Base-by-base conservation (phyloP, 345 rosid species). In the Gossypium sturtianum region DNA sequence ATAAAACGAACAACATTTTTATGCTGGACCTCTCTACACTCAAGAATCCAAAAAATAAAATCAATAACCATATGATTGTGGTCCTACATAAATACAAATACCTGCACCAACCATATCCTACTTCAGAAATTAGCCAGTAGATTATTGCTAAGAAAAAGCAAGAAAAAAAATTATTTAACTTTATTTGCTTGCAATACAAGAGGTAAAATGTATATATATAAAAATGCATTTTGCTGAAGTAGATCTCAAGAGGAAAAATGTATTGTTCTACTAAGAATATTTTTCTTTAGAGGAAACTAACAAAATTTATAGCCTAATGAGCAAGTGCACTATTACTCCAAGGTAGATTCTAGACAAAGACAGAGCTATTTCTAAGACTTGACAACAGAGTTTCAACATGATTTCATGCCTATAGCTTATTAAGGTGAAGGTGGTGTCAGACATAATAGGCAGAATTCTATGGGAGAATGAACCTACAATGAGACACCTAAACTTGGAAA, bases 1-100 rank as follows among this genome's bases (percentile, higher is more conserved):
- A 90, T 80, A 76, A 90, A 89, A 74, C 77, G 84, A 78, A 90
- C 93, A 66, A 90, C 85, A 75, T 90, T 89, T 77, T 72, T 77
- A 77, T 90, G 91, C 29, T 81, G 82, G 53, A 89, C 92, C 74
- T 87, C 84, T 84, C 96, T 89, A 86, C 80, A 83, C 45, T 63
- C 74, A 52, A 63, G 58, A 76, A 47, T 57, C 62, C 60, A 6
- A 61, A 41, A 61, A 62, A 59, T 22, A 44, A 25, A 9, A 43
- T 19, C 1, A 19, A 43, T 10, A 47, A 66, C 38, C 29, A 10
- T 25, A n/a, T 66, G 41, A 59, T 67, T 47, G 17, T 47, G 20
- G 34, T 15, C 20, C 57, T 23, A 23, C 71, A 48, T 25, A 48
- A 47, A 67, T 23, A 22, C 54, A 72, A 81, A 60, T 68, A 65